Conservation (phyloP, 2,329 filamentous ascomycete genomes). For the Alternaria hordeiaustralica region DNA sequence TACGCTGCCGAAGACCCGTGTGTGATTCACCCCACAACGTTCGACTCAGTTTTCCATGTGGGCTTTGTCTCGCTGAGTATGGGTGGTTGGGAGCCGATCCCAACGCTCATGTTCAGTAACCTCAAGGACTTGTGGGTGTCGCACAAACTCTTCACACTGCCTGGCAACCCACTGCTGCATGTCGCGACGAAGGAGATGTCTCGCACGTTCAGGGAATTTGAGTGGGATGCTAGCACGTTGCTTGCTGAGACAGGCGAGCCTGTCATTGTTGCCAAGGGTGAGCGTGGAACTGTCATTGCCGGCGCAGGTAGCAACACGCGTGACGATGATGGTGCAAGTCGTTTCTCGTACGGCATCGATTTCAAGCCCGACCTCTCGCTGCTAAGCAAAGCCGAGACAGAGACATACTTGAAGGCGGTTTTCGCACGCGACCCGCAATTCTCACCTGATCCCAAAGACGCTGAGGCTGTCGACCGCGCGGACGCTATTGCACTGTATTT, state of each 20-base stretch:
- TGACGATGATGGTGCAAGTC: slow-evolving; percentile 9
- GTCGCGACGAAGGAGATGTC: slow-evolving; percentile 7
- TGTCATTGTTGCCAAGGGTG: slow-evolving; percentile 6
- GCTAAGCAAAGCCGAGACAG: slow-evolving; percentile 1
- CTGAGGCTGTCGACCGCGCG: slow-evolving; percentile 9
- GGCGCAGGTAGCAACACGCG: slow-evolving; percentile 5
- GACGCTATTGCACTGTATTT: slow-evolving; percentile 9
- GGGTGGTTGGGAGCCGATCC: slow-evolving; percentile 6
- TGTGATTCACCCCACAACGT: slow-evolving; percentile 8
- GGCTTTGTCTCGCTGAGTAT: slow-evolving; percentile 10
- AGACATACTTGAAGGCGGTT: slow-evolving; percentile 6
- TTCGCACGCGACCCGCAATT: slow-evolving; percentile 7
- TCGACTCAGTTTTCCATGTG: slow-evolving; percentile 7
- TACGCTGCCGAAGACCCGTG: slow-evolving; percentile 2
- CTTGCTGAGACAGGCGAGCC: slow-evolving; percentile 13
- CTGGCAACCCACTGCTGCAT: slow-evolving; percentile 5
- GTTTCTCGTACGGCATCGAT: slow-evolving; percentile 12
- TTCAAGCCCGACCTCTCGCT: slow-evolving; percentile 13
- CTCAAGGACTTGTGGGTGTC: slow-evolving; percentile 9
- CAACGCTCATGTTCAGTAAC: slow-evolving; percentile 8
- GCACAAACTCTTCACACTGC: slow-evolving; percentile 7
- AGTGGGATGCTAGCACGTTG: slow-evolving; percentile 13
- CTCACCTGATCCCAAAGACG: slow-evolving; percentile 9
- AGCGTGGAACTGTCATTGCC: slow-evolving; percentile 10
- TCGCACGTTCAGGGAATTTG: slow-evolving; percentile 12